A percentile compares a stretch with the other conserved stretches of the same genome.
Conservation (phyloP, 768 basidiomycete genomes). For the Kwoniella newhampshirensis region DNA sequence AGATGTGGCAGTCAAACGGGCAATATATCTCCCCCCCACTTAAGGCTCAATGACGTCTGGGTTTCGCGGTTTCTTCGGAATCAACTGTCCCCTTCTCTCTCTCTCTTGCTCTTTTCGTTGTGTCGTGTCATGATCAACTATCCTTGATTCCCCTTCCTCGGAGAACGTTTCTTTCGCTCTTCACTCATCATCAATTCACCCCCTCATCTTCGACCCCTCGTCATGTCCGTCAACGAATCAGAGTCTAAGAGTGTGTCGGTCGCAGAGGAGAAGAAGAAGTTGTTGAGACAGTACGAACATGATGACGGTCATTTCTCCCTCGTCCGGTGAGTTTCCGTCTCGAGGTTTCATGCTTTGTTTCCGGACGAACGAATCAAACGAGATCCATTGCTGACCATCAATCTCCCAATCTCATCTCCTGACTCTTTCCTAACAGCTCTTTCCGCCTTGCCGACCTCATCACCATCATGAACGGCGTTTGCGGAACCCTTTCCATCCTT, state of each 20-base stretch:
- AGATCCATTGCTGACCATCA: background rate
- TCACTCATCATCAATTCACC: background rate
- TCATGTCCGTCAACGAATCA: constrained; percentile 13
- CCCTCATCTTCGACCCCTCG: background rate
- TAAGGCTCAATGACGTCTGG: too few relatives aligned
- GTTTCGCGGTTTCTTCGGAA: too few relatives aligned
- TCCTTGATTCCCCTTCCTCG: background rate
- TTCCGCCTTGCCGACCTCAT: constrained; percentile 97
- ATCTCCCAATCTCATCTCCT: background rate
- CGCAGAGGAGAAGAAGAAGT: constrained; percentile 50
- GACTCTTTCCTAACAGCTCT: constrained; percentile 63
- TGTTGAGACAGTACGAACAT: constrained; percentile 60
- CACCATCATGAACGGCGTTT: constrained; percentile 98
- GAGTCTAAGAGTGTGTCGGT: constrained; percentile 37
- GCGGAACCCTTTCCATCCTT: constrained; percentile 93
- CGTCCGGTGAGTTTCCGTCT: constrained; percentile 66
- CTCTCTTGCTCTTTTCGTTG: too few relatives aligned
- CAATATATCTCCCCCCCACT: too few relatives aligned
- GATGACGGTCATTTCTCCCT: constrained; percentile 95
- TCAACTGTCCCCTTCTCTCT: too few relatives aligned
- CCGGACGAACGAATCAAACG: background rate
- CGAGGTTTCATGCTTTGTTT: background rate
- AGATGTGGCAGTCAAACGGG: too few relatives aligned
- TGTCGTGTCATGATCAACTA: background rate
- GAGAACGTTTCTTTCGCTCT: background rate